These are phyloP conservation scores for Cercospora citrullina DNA, from an alignment of 2,329 filamentous ascomycete genomes.

Conservation along the genomic window DNA sequence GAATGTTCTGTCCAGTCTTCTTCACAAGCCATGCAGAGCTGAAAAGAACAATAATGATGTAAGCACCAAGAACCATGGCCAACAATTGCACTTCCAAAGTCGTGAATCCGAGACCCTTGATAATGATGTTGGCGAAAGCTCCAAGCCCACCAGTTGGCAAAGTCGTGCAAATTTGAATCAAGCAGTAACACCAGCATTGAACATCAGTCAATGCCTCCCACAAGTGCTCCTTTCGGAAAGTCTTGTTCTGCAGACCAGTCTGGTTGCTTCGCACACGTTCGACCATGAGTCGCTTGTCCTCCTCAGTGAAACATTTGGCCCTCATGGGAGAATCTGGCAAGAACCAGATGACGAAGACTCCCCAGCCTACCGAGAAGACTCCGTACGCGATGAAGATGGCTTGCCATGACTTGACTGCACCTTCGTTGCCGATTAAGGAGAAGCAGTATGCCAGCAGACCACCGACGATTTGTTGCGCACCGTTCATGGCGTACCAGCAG, in stretches of 20 bases:
- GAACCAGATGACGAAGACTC: slow-evolving; percentile 62
- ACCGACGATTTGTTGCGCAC: slow-evolving; percentile 66
- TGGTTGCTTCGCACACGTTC: slow-evolving; percentile 50
- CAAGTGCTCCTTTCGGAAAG: slow-evolving; percentile 56
- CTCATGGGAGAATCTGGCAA: slow-evolving; percentile 72
- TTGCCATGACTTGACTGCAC: slow-evolving; percentile 57
- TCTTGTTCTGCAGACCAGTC: slow-evolving; percentile 49
- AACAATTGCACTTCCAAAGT: slow-evolving; percentile 69
- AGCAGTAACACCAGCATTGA: slow-evolving; percentile 50
- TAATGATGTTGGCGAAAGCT: slow-evolving; percentile 73
- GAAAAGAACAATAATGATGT: slow-evolving; percentile 70
- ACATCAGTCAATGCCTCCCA: slow-evolving; percentile 63
- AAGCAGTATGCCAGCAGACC: slow-evolving; percentile 64
- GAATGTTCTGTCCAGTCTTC: slow-evolving; percentile 66
- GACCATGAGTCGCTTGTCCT: slow-evolving; percentile 57
- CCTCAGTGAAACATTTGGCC: slow-evolving; percentile 66
- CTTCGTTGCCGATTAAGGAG: slow-evolving; percentile 35
- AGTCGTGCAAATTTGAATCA: slow-evolving; percentile 69
- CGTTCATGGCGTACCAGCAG: slow-evolving; percentile 57
- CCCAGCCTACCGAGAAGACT: slow-evolving; percentile 62
- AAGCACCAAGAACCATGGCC: slow-evolving; percentile 71
- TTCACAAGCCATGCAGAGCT: slow-evolving; percentile 67
- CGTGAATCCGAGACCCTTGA: slow-evolving; percentile 66
- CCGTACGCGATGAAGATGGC: slow-evolving; percentile 68
- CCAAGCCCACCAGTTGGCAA: slow-evolving; percentile 72